A percentile compares a stretch with the other conserved stretches of the same genome.
Evolutionary conservation across 1,139 yeast genomes (phyloP).

Genomic region (Scheffersomyces parashehatae): DNA sequence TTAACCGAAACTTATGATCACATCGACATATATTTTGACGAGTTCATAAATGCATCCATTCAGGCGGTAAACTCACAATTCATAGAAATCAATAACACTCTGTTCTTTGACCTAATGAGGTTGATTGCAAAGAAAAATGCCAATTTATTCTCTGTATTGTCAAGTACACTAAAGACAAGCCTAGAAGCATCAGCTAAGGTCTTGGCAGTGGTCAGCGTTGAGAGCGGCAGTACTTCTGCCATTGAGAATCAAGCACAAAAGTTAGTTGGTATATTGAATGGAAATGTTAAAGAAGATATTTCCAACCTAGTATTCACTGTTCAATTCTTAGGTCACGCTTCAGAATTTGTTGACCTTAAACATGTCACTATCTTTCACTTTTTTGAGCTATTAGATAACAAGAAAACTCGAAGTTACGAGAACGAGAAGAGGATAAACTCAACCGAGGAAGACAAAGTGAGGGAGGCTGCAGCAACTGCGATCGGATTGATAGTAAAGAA

Average conservation of each 20-base stretch:
- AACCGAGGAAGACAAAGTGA: neutral
- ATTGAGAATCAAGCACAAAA: slow-evolving; percentile 31
- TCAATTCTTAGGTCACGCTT: slow-evolving; percentile 50
- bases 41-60: slow-evolving; percentile 5
- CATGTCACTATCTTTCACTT: slow-evolving; percentile 6
- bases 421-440: neutral
- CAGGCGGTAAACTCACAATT: slow-evolving; percentile 12
- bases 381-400: slow-evolving; percentile 9
- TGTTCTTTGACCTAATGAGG: slow-evolving; percentile 5
- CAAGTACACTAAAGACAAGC: slow-evolving; percentile 13
- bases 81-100: slow-evolving; percentile 11
- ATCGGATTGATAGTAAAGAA: slow-evolving; percentile 51
- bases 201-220: slow-evolving; percentile 41
- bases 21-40: neutral
- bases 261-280: slow-evolving; percentile 23
- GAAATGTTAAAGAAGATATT: slow-evolving; percentile 15
- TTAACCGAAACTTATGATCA: slow-evolving; percentile 1
- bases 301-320: slow-evolving; percentile 28
- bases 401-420: neutral
- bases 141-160: slow-evolving; percentile 3
- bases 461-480: slow-evolving; percentile 50
- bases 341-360: slow-evolving; percentile 18
- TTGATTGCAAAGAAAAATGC: slow-evolving; percentile 4
- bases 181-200: slow-evolving; percentile 33
- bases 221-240: slow-evolving; percentile 28